These are phyloP conservation scores for Uronychia binucleata DNA, from an alignment of 73 alveolate species.

Conservation along the genomic window DNA sequence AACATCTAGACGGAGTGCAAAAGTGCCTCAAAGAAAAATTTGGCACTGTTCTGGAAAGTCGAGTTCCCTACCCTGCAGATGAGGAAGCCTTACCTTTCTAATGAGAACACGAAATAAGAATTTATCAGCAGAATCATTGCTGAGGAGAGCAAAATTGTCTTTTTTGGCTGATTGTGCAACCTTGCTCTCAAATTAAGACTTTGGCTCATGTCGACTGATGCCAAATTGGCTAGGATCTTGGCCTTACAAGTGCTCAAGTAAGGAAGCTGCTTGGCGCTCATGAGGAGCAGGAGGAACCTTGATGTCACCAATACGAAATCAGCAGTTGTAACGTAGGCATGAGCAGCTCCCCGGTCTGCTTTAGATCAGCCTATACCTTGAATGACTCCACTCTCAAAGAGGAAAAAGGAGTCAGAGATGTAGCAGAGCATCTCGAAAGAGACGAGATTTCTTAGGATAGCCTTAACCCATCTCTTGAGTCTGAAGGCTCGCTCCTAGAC, in stretches of 20 bases:
- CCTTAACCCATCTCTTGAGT: too few species aligned
- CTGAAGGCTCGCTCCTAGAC: too few species aligned
- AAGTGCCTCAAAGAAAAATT: too few species aligned
- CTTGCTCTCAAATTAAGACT: background rate
- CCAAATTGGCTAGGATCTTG: background rate
- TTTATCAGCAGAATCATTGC: background rate
- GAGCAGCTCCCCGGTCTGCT: too few species aligned
- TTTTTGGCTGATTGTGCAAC: too few species aligned
- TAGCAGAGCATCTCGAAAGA: background rate
- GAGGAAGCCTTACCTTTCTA: background rate
- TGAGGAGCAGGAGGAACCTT: background rate
- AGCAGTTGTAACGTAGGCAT: too few species aligned
- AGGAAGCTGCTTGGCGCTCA: too few species aligned
- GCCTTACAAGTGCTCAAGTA: too few species aligned
- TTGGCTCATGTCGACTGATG: background rate
- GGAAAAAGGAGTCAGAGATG: background rate
- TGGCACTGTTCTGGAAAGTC: background rate
- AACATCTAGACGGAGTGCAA: background rate
- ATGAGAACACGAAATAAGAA: too few species aligned
- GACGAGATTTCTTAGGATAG: background rate
- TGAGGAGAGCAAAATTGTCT: background rate
- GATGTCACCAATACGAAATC: background rate
- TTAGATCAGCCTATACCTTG: too few species aligned
- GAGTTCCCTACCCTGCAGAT: background rate
- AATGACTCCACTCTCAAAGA: too few species aligned